These are phyloP conservation scores for Saccharum officinarum DNA, from an alignment of 176 grass and related monocot genomes.

Conservation along the genomic window DNA sequence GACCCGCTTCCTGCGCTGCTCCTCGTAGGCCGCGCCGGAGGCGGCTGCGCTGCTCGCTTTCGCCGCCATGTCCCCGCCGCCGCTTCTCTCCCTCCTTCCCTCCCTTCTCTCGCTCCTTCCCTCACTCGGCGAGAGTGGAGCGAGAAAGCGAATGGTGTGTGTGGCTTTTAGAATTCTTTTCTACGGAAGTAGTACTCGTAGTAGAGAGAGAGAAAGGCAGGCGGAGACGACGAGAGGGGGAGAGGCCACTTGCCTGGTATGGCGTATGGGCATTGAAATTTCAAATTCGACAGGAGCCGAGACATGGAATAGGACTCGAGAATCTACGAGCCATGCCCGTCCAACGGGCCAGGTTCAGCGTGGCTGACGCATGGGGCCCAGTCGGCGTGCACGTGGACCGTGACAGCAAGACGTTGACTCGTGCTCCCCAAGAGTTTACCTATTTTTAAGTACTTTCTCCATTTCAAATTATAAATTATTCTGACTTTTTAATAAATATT, in stretches of 20 bases:
- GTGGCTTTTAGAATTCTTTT: not conserved
- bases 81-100: not conserved
- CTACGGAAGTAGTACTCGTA: not conserved
- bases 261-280: slow-evolving; percentile 12
- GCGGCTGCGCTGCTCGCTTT: slow-evolving; percentile 16
- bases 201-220: not conserved
- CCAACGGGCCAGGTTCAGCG: not conserved
- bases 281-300: slow-evolving; percentile 31
- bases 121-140: not conserved
- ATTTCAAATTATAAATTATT: too few species aligned
- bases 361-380: not conserved
- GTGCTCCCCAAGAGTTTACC: not conserved
- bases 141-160: not conserved
- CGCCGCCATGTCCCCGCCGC: slow-evolving; percentile 35
- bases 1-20: slow-evolving; percentile 70
- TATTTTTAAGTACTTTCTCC: too few species aligned
- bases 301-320: not conserved
- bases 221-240: not conserved
- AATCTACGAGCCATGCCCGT: not conserved
- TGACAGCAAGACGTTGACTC: not conserved
- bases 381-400: too few species aligned
- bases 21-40: slow-evolving; percentile 64
- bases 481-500: too few species aligned
- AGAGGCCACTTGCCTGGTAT: not conserved
- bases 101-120: not conserved